These are phyloP conservation scores for Boletellus deceptivus DNA, from an alignment of 1,284 basidiomycete species.

Conservation along the genomic window DNA sequence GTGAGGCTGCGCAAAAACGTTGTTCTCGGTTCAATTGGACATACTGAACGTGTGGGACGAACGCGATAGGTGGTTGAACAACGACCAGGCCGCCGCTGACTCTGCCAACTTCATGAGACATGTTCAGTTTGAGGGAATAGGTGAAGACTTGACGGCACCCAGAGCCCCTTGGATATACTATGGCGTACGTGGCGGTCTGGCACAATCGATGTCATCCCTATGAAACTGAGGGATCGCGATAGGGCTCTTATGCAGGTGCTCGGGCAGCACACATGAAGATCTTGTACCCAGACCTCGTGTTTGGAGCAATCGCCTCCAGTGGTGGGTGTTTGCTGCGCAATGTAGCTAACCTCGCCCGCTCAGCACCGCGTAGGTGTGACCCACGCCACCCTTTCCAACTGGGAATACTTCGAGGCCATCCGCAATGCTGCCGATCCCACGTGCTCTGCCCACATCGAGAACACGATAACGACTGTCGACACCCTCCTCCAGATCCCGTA, in stretches of 20 bases:
- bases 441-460: slow-evolving; percentile 71
- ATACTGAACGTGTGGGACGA: slow-evolving; percentile 11
- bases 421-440: slow-evolving; percentile 68
- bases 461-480: slow-evolving; percentile 65
- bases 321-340: slow-evolving; percentile 44
- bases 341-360: background rate
- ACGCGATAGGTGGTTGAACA: slow-evolving; percentile 73
- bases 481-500: slow-evolving; percentile 48
- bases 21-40: background rate
- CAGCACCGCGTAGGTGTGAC: slow-evolving; percentile 52
- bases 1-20: slow-evolving; percentile 28
- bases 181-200: slow-evolving; percentile 60
- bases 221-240: slow-evolving; percentile 8
- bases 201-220: background rate
- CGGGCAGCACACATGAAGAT: slow-evolving; percentile 91
- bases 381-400: slow-evolving; percentile 69
- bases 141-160: slow-evolving; percentile 66
- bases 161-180: slow-evolving; percentile 92
- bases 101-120: slow-evolving; percentile 87
- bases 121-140: slow-evolving; percentile 73
- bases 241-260: slow-evolving; percentile 92
- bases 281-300: slow-evolving; percentile 85
- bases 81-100: slow-evolving; percentile 89
- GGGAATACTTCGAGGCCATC: slow-evolving; percentile 90
- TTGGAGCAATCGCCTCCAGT: slow-evolving; percentile 88